Percentiles rank a stretch among this genome's conserved stretches.
These are phyloP conservation scores for Eucalyptus lansdowneana DNA, from an alignment of 345 rosid species.

Conservation along the genomic window DNA sequence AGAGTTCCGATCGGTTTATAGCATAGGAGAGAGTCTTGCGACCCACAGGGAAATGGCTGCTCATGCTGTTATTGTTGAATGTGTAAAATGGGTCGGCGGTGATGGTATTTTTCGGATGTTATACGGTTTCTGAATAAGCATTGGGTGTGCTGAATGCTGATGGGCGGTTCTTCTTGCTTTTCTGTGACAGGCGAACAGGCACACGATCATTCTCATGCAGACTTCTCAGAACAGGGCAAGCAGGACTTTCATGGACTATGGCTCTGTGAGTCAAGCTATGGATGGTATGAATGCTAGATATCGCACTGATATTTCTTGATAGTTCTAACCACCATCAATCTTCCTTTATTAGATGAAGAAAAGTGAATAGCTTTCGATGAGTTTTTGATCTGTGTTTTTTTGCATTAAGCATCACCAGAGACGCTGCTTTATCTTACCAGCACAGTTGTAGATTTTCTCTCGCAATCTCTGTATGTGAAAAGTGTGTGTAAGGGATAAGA, in stretches of 20 bases:
- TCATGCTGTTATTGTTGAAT: neutral
- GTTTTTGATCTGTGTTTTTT: neutral
- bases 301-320: neutral
- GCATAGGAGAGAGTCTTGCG: neutral
- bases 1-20: neutral
- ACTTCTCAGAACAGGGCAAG: constrained; percentile 63
- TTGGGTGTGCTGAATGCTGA: neutral
- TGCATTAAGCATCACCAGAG: neutral
- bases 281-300: constrained; percentile 44
- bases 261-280: constrained; percentile 83
- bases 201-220: constrained; percentile 92
- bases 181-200: constrained; percentile 60
- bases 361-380: neutral
- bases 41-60: neutral
- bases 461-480: neutral
- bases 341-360: neutral
- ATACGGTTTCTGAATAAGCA: neutral
- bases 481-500: neutral
- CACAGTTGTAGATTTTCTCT: neutral
- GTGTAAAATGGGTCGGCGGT: neutral
- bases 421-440: neutral
- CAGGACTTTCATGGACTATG: constrained; percentile 95
- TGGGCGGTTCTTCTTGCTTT: neutral
- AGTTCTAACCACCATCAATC: neutral
- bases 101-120: neutral